Percentiles rank a stretch among this genome's conserved stretches.
These are phyloP conservation scores for Anthracocystis panici-leucophaei DNA, from an alignment of 1,284 basidiomycete species.

Conservation along the genomic window DNA sequence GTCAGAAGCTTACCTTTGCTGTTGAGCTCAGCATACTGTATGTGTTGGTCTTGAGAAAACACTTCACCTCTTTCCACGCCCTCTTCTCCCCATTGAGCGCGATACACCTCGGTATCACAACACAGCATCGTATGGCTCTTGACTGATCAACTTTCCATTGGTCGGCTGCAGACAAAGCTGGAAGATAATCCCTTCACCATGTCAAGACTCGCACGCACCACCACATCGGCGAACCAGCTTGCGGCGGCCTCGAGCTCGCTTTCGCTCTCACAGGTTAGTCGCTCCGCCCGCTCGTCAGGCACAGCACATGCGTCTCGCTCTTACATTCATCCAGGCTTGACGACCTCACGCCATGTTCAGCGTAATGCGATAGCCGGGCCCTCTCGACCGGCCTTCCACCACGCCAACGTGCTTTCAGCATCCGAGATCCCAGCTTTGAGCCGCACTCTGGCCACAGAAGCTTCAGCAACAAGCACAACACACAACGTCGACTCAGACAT, in stretches of 20 bases:
- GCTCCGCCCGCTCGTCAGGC: not conserved
- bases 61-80: not conserved
- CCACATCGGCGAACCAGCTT: constrained; percentile 6
- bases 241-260: constrained; percentile 13
- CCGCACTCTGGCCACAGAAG: constrained; percentile 16
- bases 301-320: not conserved
- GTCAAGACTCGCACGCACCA: constrained; percentile 27
- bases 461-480: not conserved
- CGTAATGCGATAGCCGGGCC: constrained; percentile 12
- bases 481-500: constrained; percentile 49
- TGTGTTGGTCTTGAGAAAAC: constrained; percentile 6
- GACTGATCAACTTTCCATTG: not conserved
- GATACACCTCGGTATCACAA: no score
- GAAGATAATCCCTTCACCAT: not conserved
- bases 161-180: no score
- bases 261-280: constrained; percentile 1
- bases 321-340: not conserved
- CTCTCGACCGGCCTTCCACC: constrained; percentile 1
- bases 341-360: not conserved
- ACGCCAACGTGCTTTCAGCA: not conserved
- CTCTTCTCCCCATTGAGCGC: no score
- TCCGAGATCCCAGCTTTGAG: not conserved
- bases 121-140: not conserved
- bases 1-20: not conserved
- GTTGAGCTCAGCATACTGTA: not conserved